Percentiles rank a stretch among this genome's conserved stretches.
Evolutionary conservation across 2,329 filamentous ascomycete genomes (phyloP).

Genomic region (Monosporascus sp.): DNA sequence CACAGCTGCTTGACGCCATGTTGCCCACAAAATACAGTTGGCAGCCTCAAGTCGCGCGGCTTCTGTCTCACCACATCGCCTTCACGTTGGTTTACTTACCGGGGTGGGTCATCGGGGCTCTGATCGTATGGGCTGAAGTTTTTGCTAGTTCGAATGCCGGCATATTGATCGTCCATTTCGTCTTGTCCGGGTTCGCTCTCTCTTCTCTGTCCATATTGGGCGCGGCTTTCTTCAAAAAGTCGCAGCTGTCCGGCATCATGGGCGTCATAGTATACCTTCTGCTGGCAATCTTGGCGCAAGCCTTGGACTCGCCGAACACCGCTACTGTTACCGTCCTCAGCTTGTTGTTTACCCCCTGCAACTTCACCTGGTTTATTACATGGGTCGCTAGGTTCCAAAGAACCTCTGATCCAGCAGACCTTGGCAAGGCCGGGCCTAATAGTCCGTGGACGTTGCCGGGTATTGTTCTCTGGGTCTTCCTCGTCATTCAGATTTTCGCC

Average conservation of each 20-base stretch:
- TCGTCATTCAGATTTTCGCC: constrained; percentile 69
- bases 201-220: constrained; percentile 77
- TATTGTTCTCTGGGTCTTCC: constrained; percentile 71
- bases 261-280: constrained; percentile 68
- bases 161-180: constrained; percentile 68
- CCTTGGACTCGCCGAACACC: constrained; percentile 57
- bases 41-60: constrained; percentile 72
- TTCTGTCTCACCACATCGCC: constrained; percentile 72
- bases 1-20: constrained; percentile 85
- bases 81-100: constrained; percentile 77
- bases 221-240: constrained; percentile 77
- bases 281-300: constrained; percentile 77
- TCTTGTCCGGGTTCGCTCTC: constrained; percentile 71
- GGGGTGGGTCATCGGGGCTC: constrained; percentile 72
- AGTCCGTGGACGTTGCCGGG: constrained; percentile 66
- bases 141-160: constrained; percentile 57
- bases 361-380: constrained; percentile 76
- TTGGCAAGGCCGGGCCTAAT: constrained; percentile 56
- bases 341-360: constrained; percentile 79
- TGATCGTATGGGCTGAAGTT: constrained; percentile 59
- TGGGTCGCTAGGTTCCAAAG: constrained; percentile 73
- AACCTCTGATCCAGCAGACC: constrained; percentile 51
- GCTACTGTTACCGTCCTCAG: constrained; percentile 64
- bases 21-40: constrained; percentile 70
- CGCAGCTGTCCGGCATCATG: constrained; percentile 81